phyloP scores from a whole-genome alignment of 179 eudicot genomes.

The Sideroxylon spinosum region DNA sequence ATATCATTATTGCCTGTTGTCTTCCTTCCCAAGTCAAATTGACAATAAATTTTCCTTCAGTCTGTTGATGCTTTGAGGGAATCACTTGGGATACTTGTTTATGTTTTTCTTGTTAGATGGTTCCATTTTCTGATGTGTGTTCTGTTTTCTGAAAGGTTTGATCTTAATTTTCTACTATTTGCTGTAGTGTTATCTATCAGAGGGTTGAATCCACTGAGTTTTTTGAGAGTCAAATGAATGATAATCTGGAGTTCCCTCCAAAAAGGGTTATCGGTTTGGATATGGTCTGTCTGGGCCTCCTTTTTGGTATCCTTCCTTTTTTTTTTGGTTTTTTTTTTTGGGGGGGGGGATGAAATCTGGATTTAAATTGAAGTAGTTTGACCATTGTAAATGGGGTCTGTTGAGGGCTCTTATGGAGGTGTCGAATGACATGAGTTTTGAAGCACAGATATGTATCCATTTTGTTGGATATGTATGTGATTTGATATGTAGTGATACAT shows the following conservation, averaged over 20 bases:
- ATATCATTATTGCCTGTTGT: not conserved
- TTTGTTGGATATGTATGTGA: too few species aligned
- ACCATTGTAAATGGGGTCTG: not conserved
- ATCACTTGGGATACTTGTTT: not conserved
- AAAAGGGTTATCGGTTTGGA: not conserved
- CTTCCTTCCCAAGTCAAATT: not conserved
- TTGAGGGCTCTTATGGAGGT: not conserved
- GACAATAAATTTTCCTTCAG: not conserved
- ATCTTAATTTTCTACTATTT: not conserved
- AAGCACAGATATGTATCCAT: too few species aligned
- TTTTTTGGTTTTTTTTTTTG: not conserved
- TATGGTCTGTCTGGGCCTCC: not conserved
- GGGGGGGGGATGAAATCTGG: not conserved
- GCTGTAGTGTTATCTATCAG: not conserved
- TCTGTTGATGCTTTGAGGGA: not conserved
- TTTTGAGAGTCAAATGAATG: too few species aligned
- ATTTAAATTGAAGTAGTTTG: not conserved
- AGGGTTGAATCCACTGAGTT: not conserved
- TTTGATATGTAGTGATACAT: too few species aligned
- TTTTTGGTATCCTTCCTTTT: not conserved
- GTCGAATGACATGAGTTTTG: not conserved
- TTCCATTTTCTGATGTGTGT: not conserved
- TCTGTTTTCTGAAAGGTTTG: not conserved
- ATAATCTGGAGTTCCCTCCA: not conserved
- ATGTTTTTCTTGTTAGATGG: not conserved